Percentiles rank a stretch among this genome's conserved stretches.
Conservation (phyloP, 1,139 yeast species). For the Pichia cactophila region DNA sequence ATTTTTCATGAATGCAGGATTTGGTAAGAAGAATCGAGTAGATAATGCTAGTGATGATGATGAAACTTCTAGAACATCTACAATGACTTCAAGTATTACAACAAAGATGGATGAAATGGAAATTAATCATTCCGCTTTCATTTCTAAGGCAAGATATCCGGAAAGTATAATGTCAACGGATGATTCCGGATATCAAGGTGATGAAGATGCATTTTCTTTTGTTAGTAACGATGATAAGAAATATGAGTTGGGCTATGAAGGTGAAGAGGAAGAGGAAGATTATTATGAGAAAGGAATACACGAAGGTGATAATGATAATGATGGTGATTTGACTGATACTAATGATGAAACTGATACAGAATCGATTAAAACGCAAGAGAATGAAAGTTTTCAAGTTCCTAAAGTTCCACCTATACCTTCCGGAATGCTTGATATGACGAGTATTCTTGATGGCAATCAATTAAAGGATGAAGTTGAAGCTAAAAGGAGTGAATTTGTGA, state of each 20-base stretch:
- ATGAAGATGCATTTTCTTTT: slow-evolving; percentile 20
- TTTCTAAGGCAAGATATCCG: slow-evolving; percentile 11
- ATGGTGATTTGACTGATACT: slow-evolving; percentile 7
- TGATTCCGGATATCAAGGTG: background rate
- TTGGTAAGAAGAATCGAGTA: background rate
- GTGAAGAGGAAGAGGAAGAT: background rate
- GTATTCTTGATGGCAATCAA: slow-evolving; percentile 2
- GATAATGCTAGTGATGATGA: background rate
- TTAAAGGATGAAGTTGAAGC: slow-evolving; percentile 9
- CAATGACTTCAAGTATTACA: slow-evolving; percentile 3
- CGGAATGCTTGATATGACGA: background rate
- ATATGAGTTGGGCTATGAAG: slow-evolving; percentile 11
- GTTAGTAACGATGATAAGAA: slow-evolving; percentile 18
- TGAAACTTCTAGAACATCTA: slow-evolving; percentile 2
- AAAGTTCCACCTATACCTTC: slow-evolving; percentile 3
- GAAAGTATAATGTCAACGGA: slow-evolving; percentile 11
- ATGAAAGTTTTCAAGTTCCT: background rate
- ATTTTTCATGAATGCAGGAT: background rate
- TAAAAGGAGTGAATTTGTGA: slow-evolving; percentile 16
- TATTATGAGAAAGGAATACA: background rate
- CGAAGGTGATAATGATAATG: background rate
- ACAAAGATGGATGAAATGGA: background rate
- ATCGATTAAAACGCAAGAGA: slow-evolving; percentile 16
- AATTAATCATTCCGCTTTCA: slow-evolving; percentile 10
- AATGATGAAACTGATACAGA: slow-evolving; percentile 8